phyloP scores from a whole-genome alignment of 208 protist species.

The Crithidia brevicula region DNA sequence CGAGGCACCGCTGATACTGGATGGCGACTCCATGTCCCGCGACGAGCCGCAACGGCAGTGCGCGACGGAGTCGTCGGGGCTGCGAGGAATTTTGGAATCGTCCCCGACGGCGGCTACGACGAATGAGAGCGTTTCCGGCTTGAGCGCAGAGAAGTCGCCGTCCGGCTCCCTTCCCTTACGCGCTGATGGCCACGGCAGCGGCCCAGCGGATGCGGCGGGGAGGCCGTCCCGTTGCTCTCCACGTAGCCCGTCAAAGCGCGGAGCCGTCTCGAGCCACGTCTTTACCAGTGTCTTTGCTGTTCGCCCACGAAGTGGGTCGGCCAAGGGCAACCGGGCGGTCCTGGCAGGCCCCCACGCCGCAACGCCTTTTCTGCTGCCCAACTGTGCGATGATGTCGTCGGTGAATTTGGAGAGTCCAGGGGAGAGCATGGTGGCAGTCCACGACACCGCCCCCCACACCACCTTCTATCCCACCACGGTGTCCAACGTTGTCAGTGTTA shows the following conservation, averaged over 20 bases:
- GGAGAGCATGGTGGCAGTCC: slow-evolving; percentile 3
- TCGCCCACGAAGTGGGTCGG: no score
- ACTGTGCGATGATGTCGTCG: slow-evolving; percentile 30
- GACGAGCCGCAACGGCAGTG: neutral
- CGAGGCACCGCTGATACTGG: slow-evolving; percentile 8
- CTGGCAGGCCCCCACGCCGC: neutral
- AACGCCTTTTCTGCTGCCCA: slow-evolving; percentile 14
- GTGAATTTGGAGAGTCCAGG: slow-evolving; percentile 15
- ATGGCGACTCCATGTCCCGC: neutral
- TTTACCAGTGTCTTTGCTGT: no score
- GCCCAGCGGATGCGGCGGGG: neutral
- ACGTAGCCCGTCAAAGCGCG: neutral
- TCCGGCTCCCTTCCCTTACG: neutral
- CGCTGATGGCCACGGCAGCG: neutral
- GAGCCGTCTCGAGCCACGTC: no score
- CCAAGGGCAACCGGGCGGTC: neutral
- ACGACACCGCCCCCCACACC: neutral
- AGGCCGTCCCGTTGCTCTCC: neutral
- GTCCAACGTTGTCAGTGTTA: slow-evolving; percentile 2
- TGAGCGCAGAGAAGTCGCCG: neutral
- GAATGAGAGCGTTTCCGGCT: neutral
- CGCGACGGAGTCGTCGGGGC: neutral
- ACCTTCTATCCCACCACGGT: neutral
- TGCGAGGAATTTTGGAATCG: neutral
- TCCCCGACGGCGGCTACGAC: neutral